phyloP scores from a whole-genome alignment of 2,329 filamentous ascomycete genomes.

The Hirsutella minnesotensis region DNA sequence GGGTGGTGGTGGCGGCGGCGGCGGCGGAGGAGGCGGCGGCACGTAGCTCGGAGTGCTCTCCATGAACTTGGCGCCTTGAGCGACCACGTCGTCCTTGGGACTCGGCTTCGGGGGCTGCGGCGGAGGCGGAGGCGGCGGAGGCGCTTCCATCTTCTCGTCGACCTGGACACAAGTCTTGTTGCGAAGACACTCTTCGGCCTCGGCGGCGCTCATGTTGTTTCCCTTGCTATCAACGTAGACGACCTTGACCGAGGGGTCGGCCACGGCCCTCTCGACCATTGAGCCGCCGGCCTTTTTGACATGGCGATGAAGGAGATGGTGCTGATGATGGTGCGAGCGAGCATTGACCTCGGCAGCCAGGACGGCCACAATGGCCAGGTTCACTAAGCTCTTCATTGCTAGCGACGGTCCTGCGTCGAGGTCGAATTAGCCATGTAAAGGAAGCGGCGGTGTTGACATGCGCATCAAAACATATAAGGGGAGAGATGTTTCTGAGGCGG shows the following conservation, averaged over 20 bases:
- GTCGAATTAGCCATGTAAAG: background rate
- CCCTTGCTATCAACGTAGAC: constrained; percentile 59
- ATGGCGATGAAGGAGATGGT: constrained; percentile 48
- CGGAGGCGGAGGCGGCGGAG: constrained; percentile 27
- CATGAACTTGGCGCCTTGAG: constrained; percentile 34
- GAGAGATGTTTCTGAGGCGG: too few species aligned
- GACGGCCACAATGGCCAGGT: constrained; percentile 39
- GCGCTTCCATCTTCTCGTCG: constrained; percentile 40
- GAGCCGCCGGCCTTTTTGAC: constrained; percentile 38
- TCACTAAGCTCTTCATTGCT: constrained; percentile 16
- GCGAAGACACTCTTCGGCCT: constrained; percentile 61
- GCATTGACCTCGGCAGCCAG: constrained; percentile 42
- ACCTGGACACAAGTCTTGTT: constrained; percentile 59
- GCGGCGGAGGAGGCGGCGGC: background rate
- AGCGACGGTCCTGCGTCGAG: background rate
- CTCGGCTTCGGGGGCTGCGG: constrained; percentile 6
- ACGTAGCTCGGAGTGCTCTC: constrained; percentile 25
- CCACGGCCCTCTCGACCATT: constrained; percentile 41
- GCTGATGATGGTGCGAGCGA: constrained; percentile 49
- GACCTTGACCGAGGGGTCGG: constrained; percentile 42
- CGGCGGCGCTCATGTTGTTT: constrained; percentile 42
- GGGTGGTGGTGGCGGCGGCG: constrained; percentile 7
- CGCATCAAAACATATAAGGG: too few species aligned
- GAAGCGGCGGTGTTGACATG: background rate
- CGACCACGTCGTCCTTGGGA: constrained; percentile 13